phyloP scores from a whole-genome alignment of 805 yeast genomes.

The Candida schatavii region DNA sequence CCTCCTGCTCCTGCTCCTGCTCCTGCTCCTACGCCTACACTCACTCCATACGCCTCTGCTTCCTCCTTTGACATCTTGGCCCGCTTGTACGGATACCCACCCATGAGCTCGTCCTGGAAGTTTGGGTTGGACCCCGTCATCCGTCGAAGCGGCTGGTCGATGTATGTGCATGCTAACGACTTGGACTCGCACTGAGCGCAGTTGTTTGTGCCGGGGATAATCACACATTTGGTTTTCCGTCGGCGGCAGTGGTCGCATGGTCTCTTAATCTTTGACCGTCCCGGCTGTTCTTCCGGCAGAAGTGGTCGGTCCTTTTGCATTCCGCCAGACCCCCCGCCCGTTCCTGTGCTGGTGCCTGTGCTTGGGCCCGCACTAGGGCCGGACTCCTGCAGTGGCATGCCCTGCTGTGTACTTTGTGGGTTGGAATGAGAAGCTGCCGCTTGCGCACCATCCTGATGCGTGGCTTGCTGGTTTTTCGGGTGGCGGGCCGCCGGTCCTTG shows the following conservation, averaged over 20 bases:
- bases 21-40: too few species aligned
- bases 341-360: not conserved
- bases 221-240: constrained; percentile 75
- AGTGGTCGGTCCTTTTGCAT: not conserved
- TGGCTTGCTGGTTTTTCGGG: not conserved
- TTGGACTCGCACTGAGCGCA: constrained; percentile 79
- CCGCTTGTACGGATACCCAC: too few species aligned
- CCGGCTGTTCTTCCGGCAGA: too few species aligned
- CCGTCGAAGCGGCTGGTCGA: constrained; percentile 51
- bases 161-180: constrained; percentile 70
- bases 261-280: constrained; percentile 42
- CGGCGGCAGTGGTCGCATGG: constrained; percentile 88
- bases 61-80: too few species aligned
- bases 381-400: not conserved
- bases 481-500: constrained; percentile 4
- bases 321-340: not conserved
- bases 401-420: not conserved
- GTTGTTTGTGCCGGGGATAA: constrained; percentile 56
- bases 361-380: not conserved
- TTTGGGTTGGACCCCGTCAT: constrained; percentile 11
- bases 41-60: too few species aligned
- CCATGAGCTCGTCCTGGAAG: not conserved
- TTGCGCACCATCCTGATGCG: not conserved
- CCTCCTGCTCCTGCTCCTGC: not conserved
- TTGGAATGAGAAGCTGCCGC: not conserved